A percentile compares a stretch with the other conserved stretches of the same genome.
phyloP scores from a whole-genome alignment of 2,329 filamentous ascomycete species.

The Leptosphaerulina australis region DNA sequence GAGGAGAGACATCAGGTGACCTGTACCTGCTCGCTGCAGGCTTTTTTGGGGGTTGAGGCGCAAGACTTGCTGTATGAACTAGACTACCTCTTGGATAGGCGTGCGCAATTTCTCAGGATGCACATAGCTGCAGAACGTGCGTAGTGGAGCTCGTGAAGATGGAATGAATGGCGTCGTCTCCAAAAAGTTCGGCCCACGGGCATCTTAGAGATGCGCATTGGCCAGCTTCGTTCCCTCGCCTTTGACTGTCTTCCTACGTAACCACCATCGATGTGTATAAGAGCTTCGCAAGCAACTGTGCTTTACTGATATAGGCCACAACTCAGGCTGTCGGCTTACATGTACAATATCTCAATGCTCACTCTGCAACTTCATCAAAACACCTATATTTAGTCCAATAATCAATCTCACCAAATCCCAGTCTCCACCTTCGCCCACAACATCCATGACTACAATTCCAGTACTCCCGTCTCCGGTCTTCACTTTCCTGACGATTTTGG shows the following conservation, averaged over 20 bases:
- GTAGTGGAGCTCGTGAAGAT: not conserved
- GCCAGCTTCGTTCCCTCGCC: not conserved
- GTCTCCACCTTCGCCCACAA: slow-evolving; percentile 84
- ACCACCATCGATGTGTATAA: no score
- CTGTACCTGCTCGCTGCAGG: slow-evolving; percentile 14
- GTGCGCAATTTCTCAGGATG: slow-evolving; percentile 1
- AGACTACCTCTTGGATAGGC: slow-evolving; percentile 1
- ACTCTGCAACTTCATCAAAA: slow-evolving; percentile 34
- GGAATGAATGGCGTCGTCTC: slow-evolving; percentile 3
- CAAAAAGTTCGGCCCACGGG: slow-evolving; percentile 25
- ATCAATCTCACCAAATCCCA: slow-evolving; percentile 90
- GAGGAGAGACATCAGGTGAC: slow-evolving; percentile 38
- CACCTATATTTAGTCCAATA: slow-evolving; percentile 84
- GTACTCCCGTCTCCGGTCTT: slow-evolving; percentile 68
- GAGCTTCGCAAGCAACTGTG: no score
- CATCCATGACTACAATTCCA: slow-evolving; percentile 90
- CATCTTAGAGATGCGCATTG: slow-evolving; percentile 22
- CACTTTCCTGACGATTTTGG: slow-evolving; percentile 56
- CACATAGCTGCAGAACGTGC: slow-evolving; percentile 10
- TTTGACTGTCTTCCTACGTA: not conserved
- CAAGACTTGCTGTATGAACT: not conserved
- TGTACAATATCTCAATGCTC: not conserved
- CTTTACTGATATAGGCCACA: no score
- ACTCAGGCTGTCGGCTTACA: no score
- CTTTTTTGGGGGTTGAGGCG: not conserved